A percentile compares a stretch with the other conserved stretches of the same genome.
phyloP scores from a whole-genome alignment of 768 basidiomycete species.

The Suillus fuscotomentosus region DNA sequence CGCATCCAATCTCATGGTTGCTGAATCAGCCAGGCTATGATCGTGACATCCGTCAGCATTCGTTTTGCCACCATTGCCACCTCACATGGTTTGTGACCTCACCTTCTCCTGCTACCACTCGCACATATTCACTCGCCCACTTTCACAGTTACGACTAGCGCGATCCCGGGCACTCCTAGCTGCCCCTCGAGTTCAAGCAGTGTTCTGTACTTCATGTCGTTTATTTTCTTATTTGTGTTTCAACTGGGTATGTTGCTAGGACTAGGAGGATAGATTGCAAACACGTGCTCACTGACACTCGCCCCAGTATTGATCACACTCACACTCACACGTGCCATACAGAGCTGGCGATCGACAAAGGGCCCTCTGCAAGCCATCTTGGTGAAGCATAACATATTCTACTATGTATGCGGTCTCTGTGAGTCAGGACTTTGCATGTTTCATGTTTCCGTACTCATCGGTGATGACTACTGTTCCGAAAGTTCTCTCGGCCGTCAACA shows the following conservation, averaged over 20 bases:
- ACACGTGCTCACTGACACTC: background rate
- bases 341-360: background rate
- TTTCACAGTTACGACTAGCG: background rate
- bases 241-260: background rate
- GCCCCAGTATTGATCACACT: background rate
- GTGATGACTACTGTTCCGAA: background rate
- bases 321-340: background rate
- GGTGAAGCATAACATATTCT: background rate
- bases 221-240: background rate
- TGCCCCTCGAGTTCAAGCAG: background rate
- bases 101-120: background rate
- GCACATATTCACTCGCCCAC: background rate
- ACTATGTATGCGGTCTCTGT: background rate
- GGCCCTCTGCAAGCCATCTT: background rate
- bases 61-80: background rate
- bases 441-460: background rate
- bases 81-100: background rate
- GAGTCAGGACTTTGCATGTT: background rate
- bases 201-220: background rate
- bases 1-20: background rate
- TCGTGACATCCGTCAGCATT: background rate
- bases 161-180: background rate
- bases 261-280: background rate
- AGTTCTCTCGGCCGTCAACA: background rate
- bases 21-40: background rate